phyloP scores from a whole-genome alignment of 495 filamentous ascomycete genomes.

The Penicillium pancosmium region DNA sequence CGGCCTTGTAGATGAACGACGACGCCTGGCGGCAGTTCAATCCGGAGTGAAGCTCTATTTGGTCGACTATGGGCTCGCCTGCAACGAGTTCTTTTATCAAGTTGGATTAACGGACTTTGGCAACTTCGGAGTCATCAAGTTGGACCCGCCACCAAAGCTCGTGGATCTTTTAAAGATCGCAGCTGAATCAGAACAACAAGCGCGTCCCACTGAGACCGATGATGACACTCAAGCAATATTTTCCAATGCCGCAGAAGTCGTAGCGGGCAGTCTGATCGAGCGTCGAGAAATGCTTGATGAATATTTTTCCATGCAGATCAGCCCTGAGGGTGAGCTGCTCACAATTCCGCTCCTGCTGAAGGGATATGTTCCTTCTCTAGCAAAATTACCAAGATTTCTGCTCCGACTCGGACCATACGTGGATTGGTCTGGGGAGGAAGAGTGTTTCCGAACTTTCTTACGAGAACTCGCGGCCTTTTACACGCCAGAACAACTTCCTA shows the following conservation, averaged over 20 bases:
- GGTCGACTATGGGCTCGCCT: conserved; percentile 88
- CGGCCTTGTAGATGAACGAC: conserved; percentile 84
- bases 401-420: conserved; percentile 87
- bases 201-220: conserved; percentile 20
- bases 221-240: conserved; percentile 64
- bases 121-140: conserved; percentile 85
- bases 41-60: conserved; percentile 90
- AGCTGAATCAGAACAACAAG: conserved; percentile 62
- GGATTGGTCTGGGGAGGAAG: conserved; percentile 81
- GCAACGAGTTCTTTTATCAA: conserved; percentile 95
- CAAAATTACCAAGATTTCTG: conserved; percentile 87
- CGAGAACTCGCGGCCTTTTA: conserved; percentile 90
- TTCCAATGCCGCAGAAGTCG: conserved; percentile 61
- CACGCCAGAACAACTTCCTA: conserved; percentile 80
- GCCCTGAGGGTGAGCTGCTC: conserved; percentile 71
- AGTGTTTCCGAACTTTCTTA: conserved; percentile 85
- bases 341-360: conserved; percentile 84
- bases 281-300: conserved; percentile 85
- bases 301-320: conserved; percentile 89
- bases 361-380: conserved; percentile 82
- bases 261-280: conserved; percentile 66
- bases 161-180: conserved; percentile 72
- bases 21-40: conserved; percentile 90
- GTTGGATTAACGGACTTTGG: conserved; percentile 94
- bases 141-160: conserved; percentile 75